Evolutionary conservation across 1,284 basidiomycete genomes (phyloP).

Genomic region (Apiotrichum montevideense): DNA sequence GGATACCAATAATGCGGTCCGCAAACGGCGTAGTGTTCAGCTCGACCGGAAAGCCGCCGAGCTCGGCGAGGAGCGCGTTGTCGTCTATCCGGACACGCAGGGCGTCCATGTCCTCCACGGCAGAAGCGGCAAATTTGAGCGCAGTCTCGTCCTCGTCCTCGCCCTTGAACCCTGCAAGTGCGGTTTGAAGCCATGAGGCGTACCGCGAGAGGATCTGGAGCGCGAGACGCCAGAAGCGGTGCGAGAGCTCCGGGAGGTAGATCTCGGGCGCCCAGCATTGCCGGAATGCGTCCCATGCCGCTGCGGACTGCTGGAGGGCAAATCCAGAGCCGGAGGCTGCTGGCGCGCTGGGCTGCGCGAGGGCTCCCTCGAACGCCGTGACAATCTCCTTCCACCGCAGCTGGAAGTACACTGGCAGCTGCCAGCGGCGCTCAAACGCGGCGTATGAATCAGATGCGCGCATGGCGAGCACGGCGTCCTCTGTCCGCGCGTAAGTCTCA

Average conservation of each 20-base stretch:
- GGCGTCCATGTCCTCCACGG: constrained; percentile 32
- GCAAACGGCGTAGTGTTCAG: constrained; percentile 44
- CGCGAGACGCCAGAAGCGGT: constrained; percentile 80
- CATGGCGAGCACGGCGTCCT: constrained; percentile 62
- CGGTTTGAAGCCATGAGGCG: constrained; percentile 60
- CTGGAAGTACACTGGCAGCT: constrained; percentile 94
- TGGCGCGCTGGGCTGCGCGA: constrained; percentile 40
- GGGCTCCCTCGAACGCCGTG: constrained; percentile 60
- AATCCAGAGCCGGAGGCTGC: constrained; percentile 20
- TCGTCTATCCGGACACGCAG: constrained; percentile 16
- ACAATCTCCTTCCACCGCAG: constrained; percentile 95
- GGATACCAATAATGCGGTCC: constrained; percentile 61
- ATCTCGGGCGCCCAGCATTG: constrained; percentile 79
- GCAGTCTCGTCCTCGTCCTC: constrained; percentile 54
- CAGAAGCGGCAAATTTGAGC: constrained; percentile 27
- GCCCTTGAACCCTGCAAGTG: constrained; percentile 45
- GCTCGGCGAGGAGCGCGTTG: constrained; percentile 2
- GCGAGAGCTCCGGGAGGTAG: constrained; percentile 69
- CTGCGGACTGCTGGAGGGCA: constrained; percentile 56
- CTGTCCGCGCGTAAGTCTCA: constrained; percentile 73
- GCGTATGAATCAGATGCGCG: constrained; percentile 63
- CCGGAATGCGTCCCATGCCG: constrained; percentile 64
- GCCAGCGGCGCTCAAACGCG: constrained; percentile 81
- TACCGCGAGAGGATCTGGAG: constrained; percentile 79
- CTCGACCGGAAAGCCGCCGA: constrained; percentile 9